Conservation (phyloP, 2,329 filamentous ascomycete genomes). For the Amauroascus verrucosus region DNA sequence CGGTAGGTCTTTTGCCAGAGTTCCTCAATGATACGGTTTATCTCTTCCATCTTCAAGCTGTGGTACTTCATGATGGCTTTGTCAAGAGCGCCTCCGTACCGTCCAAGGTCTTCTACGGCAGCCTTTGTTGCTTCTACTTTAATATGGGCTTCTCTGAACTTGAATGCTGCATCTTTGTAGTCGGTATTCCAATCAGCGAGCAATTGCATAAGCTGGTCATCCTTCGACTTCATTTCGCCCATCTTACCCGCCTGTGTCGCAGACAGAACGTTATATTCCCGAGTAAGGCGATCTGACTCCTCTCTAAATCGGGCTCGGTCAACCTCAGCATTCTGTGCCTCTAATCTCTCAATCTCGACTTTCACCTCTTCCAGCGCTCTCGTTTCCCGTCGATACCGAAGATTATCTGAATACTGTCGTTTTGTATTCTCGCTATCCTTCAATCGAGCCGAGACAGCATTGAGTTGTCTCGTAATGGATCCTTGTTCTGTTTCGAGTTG, state of each 20-base stretch:
- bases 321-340: slow-evolving; percentile 67
- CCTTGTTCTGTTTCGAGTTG: slow-evolving; percentile 57
- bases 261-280: slow-evolving; percentile 56
- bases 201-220: slow-evolving; percentile 65
- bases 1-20: slow-evolving; percentile 97
- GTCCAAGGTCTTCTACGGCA: slow-evolving; percentile 77
- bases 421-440: slow-evolving; percentile 72
- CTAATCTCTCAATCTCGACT: slow-evolving; percentile 61
- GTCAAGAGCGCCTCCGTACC: slow-evolving; percentile 75
- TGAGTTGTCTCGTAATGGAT: slow-evolving; percentile 58
- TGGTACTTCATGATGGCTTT: slow-evolving; percentile 98
- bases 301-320: slow-evolving; percentile 65
- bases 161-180: slow-evolving; percentile 68
- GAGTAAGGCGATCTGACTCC: slow-evolving; percentile 59
- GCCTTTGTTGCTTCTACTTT: slow-evolving; percentile 85
- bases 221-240: slow-evolving; percentile 72
- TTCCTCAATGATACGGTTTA: slow-evolving; percentile 88
- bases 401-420: slow-evolving; percentile 78
- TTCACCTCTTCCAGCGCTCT: slow-evolving; percentile 57
- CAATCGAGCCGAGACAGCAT: slow-evolving; percentile 66
- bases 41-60: slow-evolving; percentile 92
- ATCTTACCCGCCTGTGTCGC: slow-evolving; percentile 64
- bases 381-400: slow-evolving; percentile 69
- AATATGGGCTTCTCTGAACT: slow-evolving; percentile 81
- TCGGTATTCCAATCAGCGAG: slow-evolving; percentile 72